Base-by-base conservation (phyloP, 495 filamentous ascomycete genomes). In the Eremomyces bilateralis region DNA sequence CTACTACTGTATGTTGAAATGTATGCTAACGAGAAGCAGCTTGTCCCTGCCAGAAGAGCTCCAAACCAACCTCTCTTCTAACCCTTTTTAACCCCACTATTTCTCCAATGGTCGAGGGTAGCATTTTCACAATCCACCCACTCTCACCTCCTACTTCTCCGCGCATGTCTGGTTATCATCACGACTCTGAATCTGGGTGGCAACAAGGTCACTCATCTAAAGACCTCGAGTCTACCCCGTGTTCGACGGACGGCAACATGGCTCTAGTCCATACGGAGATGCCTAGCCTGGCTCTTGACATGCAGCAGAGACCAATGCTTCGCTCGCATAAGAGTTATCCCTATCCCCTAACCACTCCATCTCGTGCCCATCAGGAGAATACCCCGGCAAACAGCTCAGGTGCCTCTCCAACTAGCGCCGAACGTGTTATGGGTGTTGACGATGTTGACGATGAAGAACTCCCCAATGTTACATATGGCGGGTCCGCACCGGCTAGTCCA, bases 311-410 rank as follows among this genome's bases (percentile, higher is more conserved):
- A 3, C 46, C 49, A 15, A 15, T 49, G 30, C 38, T 57, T 15
- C 50, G 50, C 29, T 45, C 53, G 3, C 42, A 52, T 37, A 57
- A 46, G 38, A 57, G 52, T 45, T 53, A 52, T 28, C 53, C 53
- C 3, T 52, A 56, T 36, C 24, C 34, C n/a, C 32, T 42, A 13
- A 28, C 44, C 24, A 38, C 37, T 11, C 29, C 21, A 3, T n/a
- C n/a, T n/a, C n/a, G n/a, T n/a, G n/a, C n/a, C n/a, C n/a, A n/a
- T n/a, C n/a, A n/a, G n/a, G n/a, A n/a, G n/a, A 31, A 20, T 15
- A 20, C 15, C 13, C 32, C 39, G 29, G 20, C 33, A 21, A 21
- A 37, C 19, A 24, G 18, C 22, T 42, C 41, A 22, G 42, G 42
- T 17, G 21, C 33, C 12, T 44, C 45, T n/a, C 45, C 47, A 16